A percentile compares a stretch with the other conserved stretches of the same genome.
Evolutionary conservation across 2,329 filamentous ascomycete genomes (phyloP).

Genomic region (Trichophyton mentagrophytes): DNA sequence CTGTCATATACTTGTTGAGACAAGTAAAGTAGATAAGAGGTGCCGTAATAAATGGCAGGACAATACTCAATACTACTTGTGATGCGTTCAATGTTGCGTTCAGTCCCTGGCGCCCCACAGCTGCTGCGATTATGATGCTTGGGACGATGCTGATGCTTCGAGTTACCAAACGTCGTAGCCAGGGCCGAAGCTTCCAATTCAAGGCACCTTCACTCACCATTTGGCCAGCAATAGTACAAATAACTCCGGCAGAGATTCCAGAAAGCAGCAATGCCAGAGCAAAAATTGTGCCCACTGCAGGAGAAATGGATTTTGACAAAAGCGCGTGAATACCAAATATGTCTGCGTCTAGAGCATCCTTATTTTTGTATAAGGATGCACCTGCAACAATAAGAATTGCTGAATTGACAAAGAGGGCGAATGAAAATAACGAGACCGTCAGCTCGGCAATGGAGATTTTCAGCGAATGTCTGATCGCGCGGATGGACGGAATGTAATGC

Average conservation of each 20-base stretch:
- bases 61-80: slow-evolving; percentile 66
- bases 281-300: slow-evolving; percentile 70
- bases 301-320: slow-evolving; percentile 54
- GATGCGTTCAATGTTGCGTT: slow-evolving; percentile 59
- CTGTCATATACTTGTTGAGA: slow-evolving; percentile 66
- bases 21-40: slow-evolving; percentile 80
- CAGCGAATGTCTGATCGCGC: slow-evolving; percentile 61
- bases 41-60: slow-evolving; percentile 69
- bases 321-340: slow-evolving; percentile 73
- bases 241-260: slow-evolving; percentile 68
- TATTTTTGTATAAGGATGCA: slow-evolving; percentile 48
- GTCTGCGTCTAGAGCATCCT: slow-evolving; percentile 53
- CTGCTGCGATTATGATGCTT: slow-evolving; percentile 68
- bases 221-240: slow-evolving; percentile 80
- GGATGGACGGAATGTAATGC: slow-evolving; percentile 54
- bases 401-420: slow-evolving; percentile 73
- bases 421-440: slow-evolving; percentile 61
- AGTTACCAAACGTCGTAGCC: slow-evolving; percentile 66
- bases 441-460: slow-evolving; percentile 62
- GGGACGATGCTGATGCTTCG: slow-evolving; percentile 70
- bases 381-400: slow-evolving; percentile 73
- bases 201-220: slow-evolving; percentile 79
- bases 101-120: slow-evolving; percentile 59
- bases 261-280: slow-evolving; percentile 68
- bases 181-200: slow-evolving; percentile 60